Evolutionary conservation across 2,329 filamentous ascomycete species (phyloP), one percentile per base, ranked within the genome.

Genomic region (Pseudopyricularia javanii): DNA sequence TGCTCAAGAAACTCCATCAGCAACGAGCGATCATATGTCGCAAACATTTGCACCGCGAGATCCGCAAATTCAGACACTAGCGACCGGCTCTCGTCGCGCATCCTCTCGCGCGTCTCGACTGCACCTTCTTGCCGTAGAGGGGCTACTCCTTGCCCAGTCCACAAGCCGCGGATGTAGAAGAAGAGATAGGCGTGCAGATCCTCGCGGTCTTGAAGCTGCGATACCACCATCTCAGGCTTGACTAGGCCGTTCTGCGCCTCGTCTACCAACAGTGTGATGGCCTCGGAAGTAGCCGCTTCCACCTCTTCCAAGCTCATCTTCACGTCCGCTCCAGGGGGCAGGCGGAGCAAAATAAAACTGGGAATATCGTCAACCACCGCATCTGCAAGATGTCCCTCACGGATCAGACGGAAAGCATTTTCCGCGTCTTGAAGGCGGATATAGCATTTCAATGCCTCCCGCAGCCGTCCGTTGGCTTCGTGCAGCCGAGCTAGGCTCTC

Each of bases 341-440:
- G 86, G n/a, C 91, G 82, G 51, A 98, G 78, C 57, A 88, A 78
- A 53, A 98, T 85, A 60, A 98, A 88, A 34, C 87, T 85, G 4
- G 90, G 84, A 34, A 98, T 91, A 64, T 98, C 90, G 61, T 96
- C 91, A 1, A 82, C 81, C 12, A 97, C 83, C 1, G 89, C 85
- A 61, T 95, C 90, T 0, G 94, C 83, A n/a, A 98, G 76, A 64
- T 95, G 90, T 60, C 88, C 86, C 37, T 95, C 88, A 55, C 83
- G 81, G 60, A 98, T 94, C 54, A 98, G 70, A 12, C 78, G 73
- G 78, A 98, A 91, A 0, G 88, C 88, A 9, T 86, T 85, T 63
- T 97, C 90, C 1, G 90, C 91, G 68, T 98, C 89, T 63, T 96
- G 90, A 3, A 97, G 78, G 56, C 80, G 83, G 63, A 98, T 94